Conservation (phyloP, 768 basidiomycete genomes). For the Russula lepida region DNA sequence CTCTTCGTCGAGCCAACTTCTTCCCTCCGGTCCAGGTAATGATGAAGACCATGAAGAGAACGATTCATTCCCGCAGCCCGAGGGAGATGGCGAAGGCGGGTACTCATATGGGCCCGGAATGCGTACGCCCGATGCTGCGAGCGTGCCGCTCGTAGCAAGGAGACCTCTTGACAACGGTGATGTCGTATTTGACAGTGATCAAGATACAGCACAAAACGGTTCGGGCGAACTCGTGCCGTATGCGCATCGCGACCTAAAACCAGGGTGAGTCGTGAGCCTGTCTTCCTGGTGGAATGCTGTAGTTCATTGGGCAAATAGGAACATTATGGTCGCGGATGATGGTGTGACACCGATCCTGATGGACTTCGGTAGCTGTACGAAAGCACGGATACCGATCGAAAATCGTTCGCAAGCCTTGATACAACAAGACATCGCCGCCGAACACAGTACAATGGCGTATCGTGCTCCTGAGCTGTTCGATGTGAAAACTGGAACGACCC, state of each 20-base stretch:
- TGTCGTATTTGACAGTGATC: slow-evolving; percentile 73
- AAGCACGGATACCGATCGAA: slow-evolving; percentile 75
- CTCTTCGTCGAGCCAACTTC: slow-evolving; percentile 23
- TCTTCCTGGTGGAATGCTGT: neutral
- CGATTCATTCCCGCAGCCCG: slow-evolving; percentile 65
- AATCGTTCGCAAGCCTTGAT: slow-evolving; percentile 80
- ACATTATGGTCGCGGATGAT: slow-evolving; percentile 95
- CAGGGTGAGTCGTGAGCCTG: slow-evolving; percentile 54
- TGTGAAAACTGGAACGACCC: slow-evolving; percentile 77
- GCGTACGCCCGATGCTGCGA: slow-evolving; percentile 8
- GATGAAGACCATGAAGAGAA: slow-evolving; percentile 51
- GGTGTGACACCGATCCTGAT: slow-evolving; percentile 81
- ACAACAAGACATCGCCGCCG: slow-evolving; percentile 96
- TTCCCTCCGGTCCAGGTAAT: slow-evolving; percentile 19
- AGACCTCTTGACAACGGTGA: slow-evolving; percentile 45
- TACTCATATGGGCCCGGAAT: slow-evolving; percentile 53
- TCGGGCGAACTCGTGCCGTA: slow-evolving; percentile 64
- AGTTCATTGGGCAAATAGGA: slow-evolving; percentile 39
- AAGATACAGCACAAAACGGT: slow-evolving; percentile 44
- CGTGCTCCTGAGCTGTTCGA: slow-evolving; percentile 97
- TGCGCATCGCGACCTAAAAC: slow-evolving; percentile 95
- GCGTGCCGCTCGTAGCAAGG: slow-evolving; percentile 54
- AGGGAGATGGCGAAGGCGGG: slow-evolving; percentile 65
- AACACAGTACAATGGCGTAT: slow-evolving; percentile 98
- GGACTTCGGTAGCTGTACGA: slow-evolving; percentile 93